These are phyloP conservation scores for Fusarium pseudograminearum DNA, from an alignment of 2,329 filamentous ascomycete genomes.

Conservation along the genomic window DNA sequence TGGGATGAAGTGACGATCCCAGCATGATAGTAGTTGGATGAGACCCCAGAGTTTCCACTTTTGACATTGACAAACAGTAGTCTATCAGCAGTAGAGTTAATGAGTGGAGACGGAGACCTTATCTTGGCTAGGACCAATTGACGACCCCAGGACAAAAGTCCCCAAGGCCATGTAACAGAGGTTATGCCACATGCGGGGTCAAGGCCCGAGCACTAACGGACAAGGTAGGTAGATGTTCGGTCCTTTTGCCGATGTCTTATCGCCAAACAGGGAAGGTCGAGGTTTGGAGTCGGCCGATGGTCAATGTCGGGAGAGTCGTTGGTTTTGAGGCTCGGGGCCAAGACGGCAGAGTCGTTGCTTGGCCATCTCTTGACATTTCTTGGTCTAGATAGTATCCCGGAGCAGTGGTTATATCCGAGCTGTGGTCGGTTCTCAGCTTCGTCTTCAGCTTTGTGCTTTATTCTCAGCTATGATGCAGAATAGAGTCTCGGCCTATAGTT, in stretches of 20 bases:
- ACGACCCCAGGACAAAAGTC: slow-evolving; percentile 31
- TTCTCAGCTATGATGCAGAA: background rate
- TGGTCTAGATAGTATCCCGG: background rate
- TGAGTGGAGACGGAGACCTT: slow-evolving; percentile 25
- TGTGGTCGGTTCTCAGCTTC: background rate
- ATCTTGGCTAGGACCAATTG: slow-evolving; percentile 9
- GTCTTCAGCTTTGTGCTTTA: background rate
- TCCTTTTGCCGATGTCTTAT: slow-evolving; percentile 31
- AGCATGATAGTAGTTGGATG: slow-evolving; percentile 18
- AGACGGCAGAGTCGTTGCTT: slow-evolving; percentile 4
- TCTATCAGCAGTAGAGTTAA: slow-evolving; percentile 25
- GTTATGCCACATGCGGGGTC: slow-evolving; percentile 33
- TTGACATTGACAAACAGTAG: background rate
- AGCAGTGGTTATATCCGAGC: background rate
- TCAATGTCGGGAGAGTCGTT: background rate
- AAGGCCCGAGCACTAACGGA: slow-evolving; percentile 33
- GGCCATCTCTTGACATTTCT: slow-evolving; percentile 10
- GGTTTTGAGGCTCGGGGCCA: slow-evolving; percentile 4
- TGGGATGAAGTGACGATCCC: slow-evolving; percentile 17
- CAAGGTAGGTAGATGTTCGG: slow-evolving; percentile 22
- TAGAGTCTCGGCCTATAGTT: background rate
- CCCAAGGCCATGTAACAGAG: slow-evolving; percentile 5
- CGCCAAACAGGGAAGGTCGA: slow-evolving; percentile 35
- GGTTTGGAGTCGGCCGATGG: background rate
- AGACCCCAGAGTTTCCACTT: slow-evolving; percentile 17